Base-by-base conservation (phyloP, 1,284 basidiomycete genomes). In the Fomitiporia mediterranea region DNA sequence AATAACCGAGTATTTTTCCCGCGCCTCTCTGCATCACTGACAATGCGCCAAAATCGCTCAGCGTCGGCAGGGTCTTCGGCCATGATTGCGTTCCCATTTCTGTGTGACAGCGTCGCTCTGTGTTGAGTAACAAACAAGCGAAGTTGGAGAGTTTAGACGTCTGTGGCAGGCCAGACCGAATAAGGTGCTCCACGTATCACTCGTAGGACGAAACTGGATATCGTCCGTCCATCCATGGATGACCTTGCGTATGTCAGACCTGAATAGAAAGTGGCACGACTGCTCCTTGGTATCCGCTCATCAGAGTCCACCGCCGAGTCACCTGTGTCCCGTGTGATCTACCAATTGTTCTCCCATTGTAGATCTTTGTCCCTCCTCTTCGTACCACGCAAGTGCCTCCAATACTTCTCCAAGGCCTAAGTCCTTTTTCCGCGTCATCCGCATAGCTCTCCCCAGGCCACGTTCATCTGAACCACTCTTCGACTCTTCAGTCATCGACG, bases 381-480 rank as follows among this genome's bases (percentile, higher is more conserved):
- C 53, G 32, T 51, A 51, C 57, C 57, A 56, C 30, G 38, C 53
- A 32, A 59, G 23, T 38, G 53, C 57, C 27, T 55, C 40, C 53
- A 56, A 32, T 23, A 55, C 54, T 67, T 89, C 84, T 25, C 77
- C 82, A n/a, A 90, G 73, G 0, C 86, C 87, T 59, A 90, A 69
- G 69, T 91, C 87, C 56, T 82, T 75, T 49, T 87, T 70, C 46
- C 88, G 74, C 28, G 86, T 86, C 86, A 90, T 89, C 65, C 80
- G 82, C 43, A 90, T 76, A 7, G 89, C 68, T 74, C 88, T 76
- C n/a, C 82, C 74, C 21, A 90, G 71, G 3, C 76, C 76, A 42
- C 73, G 68, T 55, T 81, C 79, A 3, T 77, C 69, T 17, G 62
- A 51, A 30, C 28, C 68, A 69, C 23, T 68, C 67, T 19, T 32